Base-by-base conservation (phyloP, 75 land plant species). In the Pseudotsuga menziesii region DNA sequence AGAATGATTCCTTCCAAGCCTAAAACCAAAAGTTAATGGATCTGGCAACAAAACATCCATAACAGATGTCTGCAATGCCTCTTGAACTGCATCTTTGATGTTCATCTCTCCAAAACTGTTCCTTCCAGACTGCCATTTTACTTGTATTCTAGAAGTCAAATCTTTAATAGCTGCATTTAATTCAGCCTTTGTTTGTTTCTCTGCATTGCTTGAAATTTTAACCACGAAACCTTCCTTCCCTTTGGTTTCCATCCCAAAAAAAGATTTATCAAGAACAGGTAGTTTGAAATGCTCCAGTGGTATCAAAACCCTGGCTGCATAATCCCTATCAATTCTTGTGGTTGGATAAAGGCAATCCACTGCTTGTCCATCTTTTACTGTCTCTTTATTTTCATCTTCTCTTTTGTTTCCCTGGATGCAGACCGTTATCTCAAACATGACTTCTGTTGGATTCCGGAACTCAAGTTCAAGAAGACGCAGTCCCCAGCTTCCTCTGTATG, bases 401-500 rank as follows among this genome's bases (percentile, higher is more conserved):
- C 77, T 86, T 29, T 75, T 83, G 73, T 77, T 56, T 35, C 83
- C n/a, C 77, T 85, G 78, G 44, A 91, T 83, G 66, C 81, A 85
- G 9, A 96, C 97, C 57, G 80, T 79, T 23, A 91, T 88, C 61
- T 96, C 98, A 85, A 96, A 96, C 17, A 88, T 83, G 23, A 90
- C 93, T 81, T 96, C 99, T 14, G 99, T 94, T 41, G 90, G 91
- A 82, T 96, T 96, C 85, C 91, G 92, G 60, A 96, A 79, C 85
- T 96, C 99, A 22, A 96, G 86, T 79, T 94, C 97, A 73, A 96
- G 87, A 59, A 96, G 88, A 2, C 94, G 97, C 27, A 96, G 72
- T 19, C 97, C 93, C 99, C 99, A 96, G 78, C 94, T 94, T 59
- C 99, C 99, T 82, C 91, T 89, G 76, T 90, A 92, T 48, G 94